Conservation (phyloP, 148 eudicot species). For the Amaranthus palmeri region DNA sequence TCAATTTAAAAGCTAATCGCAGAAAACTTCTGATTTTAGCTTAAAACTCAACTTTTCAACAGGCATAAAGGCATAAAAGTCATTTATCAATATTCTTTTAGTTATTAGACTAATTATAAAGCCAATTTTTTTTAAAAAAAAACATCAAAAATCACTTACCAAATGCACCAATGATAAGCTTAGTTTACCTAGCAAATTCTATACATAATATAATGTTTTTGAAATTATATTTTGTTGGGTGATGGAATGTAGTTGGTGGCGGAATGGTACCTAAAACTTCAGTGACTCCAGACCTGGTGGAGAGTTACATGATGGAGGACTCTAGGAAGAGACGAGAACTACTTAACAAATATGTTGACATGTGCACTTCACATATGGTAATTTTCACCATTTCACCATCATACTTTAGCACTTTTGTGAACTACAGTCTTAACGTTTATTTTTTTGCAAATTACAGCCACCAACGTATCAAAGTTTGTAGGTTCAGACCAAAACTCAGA, state of each 20-base stretch:
- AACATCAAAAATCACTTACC: neutral
- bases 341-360: conserved; percentile 51
- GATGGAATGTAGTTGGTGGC: conserved; percentile 34
- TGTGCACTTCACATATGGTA: conserved; percentile 57
- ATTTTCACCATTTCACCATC: neutral
- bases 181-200: neutral
- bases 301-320: conserved; percentile 47
- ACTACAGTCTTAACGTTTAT: no score
- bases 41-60: no score
- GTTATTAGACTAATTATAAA: neutral
- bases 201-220: no score
- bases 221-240: no score
- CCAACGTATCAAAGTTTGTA: no score
- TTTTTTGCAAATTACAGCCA: no score
- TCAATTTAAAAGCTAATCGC: no score
- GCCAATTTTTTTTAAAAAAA: neutral
- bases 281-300: conserved; percentile 62
- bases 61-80: no score
- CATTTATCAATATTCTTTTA: neutral
- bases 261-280: conserved; percentile 60
- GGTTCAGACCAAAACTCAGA: no score
- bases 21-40: no score
- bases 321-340: conserved; percentile 52
- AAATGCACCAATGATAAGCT: neutral
- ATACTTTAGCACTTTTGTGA: no score